Evolutionary conservation across 805 yeast genomes (phyloP).

Genomic region (Candida tibetensis): DNA sequence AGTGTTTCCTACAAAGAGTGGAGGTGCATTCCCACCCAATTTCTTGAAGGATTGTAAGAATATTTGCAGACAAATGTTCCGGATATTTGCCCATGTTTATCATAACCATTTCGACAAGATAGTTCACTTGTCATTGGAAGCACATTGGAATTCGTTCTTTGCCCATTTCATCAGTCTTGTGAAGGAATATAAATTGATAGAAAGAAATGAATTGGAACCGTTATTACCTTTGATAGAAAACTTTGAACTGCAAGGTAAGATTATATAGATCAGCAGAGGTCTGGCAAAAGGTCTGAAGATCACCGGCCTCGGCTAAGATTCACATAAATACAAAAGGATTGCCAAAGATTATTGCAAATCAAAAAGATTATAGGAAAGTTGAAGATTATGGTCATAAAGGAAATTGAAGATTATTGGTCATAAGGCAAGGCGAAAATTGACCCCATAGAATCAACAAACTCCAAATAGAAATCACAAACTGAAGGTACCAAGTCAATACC

Average conservation of each 20-base stretch:
- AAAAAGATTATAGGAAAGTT: too few species aligned
- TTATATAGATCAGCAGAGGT: slow-evolving; percentile 31
- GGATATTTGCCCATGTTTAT: slow-evolving; percentile 93
- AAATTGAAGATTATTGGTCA: too few species aligned
- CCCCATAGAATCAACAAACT: too few species aligned
- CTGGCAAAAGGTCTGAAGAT: neutral
- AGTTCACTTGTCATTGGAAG: slow-evolving; percentile 88
- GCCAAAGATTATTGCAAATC: too few species aligned
- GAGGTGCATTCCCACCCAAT: slow-evolving; percentile 84
- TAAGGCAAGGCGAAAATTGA: too few species aligned
- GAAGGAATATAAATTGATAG: slow-evolving; percentile 79
- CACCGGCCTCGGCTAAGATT: neutral
- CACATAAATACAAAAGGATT: neutral
- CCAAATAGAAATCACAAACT: too few species aligned
- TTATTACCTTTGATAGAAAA: slow-evolving; percentile 70
- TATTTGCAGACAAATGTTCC: slow-evolving; percentile 86
- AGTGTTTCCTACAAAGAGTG: slow-evolving; percentile 87
- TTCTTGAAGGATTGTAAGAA: slow-evolving; percentile 81
- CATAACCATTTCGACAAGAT: slow-evolving; percentile 92
- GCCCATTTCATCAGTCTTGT: slow-evolving; percentile 89
- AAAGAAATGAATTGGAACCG: slow-evolving; percentile 76
- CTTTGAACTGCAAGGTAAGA: slow-evolving; percentile 84
- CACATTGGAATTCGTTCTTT: slow-evolving; percentile 97
- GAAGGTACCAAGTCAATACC: too few species aligned
- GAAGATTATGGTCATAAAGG: too few species aligned